Evolutionary conservation across 75 land plant genomes (phyloP).

Genomic region (Cunninghamia lanceolata): DNA sequence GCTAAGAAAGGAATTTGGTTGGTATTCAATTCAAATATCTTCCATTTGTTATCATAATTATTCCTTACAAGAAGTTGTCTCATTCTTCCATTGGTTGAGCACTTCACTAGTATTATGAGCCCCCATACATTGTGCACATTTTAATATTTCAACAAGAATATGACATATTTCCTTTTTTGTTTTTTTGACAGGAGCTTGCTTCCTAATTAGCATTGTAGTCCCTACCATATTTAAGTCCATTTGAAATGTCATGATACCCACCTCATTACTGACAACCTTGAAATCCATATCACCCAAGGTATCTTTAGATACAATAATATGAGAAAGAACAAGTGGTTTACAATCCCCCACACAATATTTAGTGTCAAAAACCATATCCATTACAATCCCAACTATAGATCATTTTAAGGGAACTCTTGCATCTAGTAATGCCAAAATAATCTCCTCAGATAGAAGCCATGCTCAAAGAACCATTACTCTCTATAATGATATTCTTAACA

Average conservation of each 20-base stretch:
- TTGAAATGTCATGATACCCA: slow-evolving; percentile 90
- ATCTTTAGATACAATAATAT: slow-evolving; percentile 96
- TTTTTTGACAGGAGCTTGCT: slow-evolving; percentile 76
- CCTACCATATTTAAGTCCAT: slow-evolving; percentile 97
- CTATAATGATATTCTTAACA: slow-evolving; percentile 92
- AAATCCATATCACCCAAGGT: slow-evolving; percentile 99
- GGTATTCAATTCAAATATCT: too few relatives aligned
- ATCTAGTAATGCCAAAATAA: slow-evolving; percentile 88
- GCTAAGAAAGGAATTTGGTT: too few relatives aligned
- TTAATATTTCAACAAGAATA: too few relatives aligned
- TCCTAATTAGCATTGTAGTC: slow-evolving; percentile 62
- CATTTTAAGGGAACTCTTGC: slow-evolving; percentile 92
- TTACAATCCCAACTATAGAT: slow-evolving; percentile 91
- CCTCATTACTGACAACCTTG: slow-evolving; percentile 92
- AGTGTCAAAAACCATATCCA: slow-evolving; percentile 91
- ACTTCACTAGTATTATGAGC: too few relatives aligned
- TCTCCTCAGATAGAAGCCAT: slow-evolving; percentile 99
- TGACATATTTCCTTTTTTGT: slow-evolving; percentile 71
- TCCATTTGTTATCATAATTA: too few relatives aligned
- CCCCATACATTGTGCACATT: too few relatives aligned
- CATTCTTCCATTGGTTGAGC: too few relatives aligned
- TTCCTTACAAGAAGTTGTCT: too few relatives aligned
- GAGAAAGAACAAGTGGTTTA: slow-evolving; percentile 83
- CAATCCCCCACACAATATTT: slow-evolving; percentile 87
- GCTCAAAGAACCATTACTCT: slow-evolving; percentile 99